Conservation (phyloP, 345 rosid species). For the Sisymbrium altissimum region DNA sequence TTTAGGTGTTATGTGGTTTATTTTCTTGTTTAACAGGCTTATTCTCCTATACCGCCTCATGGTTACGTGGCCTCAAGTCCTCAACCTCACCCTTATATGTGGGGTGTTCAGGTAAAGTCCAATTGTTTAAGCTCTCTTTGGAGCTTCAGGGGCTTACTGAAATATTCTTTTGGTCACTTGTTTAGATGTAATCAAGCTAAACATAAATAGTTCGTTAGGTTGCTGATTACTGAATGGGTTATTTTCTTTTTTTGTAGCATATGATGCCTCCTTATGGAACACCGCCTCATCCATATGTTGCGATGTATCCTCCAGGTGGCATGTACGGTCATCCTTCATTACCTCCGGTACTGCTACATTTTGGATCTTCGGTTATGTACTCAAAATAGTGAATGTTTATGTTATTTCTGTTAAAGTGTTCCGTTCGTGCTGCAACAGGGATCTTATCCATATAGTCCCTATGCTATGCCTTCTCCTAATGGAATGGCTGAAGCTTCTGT, state of each 20-base stretch:
- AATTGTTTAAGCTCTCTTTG: background rate
- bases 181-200: background rate
- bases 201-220: background rate
- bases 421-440: constrained; percentile 46
- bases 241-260: constrained; percentile 54
- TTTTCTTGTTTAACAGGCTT: constrained; percentile 51
- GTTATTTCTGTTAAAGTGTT: constrained; percentile 12
- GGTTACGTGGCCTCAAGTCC: constrained; percentile 93
- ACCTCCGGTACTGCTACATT: constrained; percentile 65
- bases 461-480: constrained; percentile 89
- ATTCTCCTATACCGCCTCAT: constrained; percentile 89
- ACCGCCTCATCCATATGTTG: constrained; percentile 89
- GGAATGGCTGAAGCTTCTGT: constrained; percentile 77
- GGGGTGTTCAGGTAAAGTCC: constrained; percentile 89
- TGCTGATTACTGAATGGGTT: background rate
- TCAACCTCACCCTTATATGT: constrained; percentile 96
- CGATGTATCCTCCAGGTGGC: constrained; percentile 98
- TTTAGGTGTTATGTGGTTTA: background rate
- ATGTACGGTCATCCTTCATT: constrained; percentile 89
- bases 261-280: constrained; percentile 97
- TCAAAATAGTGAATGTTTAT: background rate
- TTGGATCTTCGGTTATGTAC: constrained; percentile 10
- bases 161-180: too few species aligned
- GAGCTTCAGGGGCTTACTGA: background rate
- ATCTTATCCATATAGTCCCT: constrained; percentile 94